These are phyloP conservation scores for Didymella segeticola DNA, from an alignment of 2,329 filamentous ascomycete species.

Conservation along the genomic window DNA sequence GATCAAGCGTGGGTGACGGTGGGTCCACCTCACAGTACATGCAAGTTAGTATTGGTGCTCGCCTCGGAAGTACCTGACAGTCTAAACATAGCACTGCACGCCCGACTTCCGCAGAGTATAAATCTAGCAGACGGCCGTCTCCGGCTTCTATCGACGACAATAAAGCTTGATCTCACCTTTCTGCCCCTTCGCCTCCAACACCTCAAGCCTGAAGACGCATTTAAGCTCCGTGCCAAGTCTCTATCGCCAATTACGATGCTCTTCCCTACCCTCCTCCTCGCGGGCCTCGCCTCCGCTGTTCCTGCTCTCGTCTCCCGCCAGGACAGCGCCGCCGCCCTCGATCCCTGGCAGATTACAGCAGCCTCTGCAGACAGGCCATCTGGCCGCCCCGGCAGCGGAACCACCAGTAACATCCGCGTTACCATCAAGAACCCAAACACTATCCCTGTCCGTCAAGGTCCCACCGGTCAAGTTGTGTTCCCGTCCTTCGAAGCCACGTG, in stretches of 20 bases:
- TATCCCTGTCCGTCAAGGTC: not conserved
- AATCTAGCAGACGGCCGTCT: not conserved
- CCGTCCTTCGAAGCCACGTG: constrained; percentile 1
- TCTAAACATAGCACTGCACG: not conserved
- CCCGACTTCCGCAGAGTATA: not conserved
- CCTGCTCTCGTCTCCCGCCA: not conserved
- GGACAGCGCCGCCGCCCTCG: not conserved
- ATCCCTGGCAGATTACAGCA: constrained; percentile 6
- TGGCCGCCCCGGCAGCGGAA: not conserved
- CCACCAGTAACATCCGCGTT: not conserved
- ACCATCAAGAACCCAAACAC: constrained; percentile 9
- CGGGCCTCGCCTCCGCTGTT: constrained; percentile 3
- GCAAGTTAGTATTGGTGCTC: not conserved
- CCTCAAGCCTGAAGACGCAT: not conserved
- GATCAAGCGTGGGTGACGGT: not conserved
- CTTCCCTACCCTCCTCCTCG: constrained; percentile 3
- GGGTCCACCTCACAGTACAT: not conserved
- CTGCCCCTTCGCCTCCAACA: not conserved
- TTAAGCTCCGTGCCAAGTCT: not conserved
- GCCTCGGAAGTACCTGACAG: not conserved
- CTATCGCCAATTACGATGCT: not conserved
- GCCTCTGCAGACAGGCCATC: not conserved
- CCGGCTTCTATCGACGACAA: not conserved
- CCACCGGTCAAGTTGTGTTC: constrained; percentile 1
- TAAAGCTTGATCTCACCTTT: not conserved